phyloP scores from a whole-genome alignment of 2,329 filamentous ascomycete genomes.

The Fusarium longipes region DNA sequence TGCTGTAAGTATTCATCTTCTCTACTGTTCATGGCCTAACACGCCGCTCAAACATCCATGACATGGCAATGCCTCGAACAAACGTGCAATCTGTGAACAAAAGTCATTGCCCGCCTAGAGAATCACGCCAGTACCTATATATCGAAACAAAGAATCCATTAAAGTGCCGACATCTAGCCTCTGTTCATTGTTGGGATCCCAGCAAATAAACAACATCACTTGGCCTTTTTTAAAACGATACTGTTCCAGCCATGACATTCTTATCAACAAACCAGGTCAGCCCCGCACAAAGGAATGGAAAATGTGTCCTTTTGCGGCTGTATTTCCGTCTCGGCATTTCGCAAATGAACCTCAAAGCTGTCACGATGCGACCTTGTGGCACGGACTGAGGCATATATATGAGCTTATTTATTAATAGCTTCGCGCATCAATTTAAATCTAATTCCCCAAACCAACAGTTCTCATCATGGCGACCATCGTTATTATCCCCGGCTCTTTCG shows the following conservation, averaged over 20 bases:
- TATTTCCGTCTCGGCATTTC: background rate
- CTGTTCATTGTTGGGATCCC: no score
- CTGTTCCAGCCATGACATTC: background rate
- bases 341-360: background rate
- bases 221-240: background rate
- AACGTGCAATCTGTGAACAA: no score
- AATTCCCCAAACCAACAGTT: background rate
- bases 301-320: background rate
- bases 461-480: conserved; percentile 5
- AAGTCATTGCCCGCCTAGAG: no score
- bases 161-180: background rate
- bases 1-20: no score
- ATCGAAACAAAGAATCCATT: background rate
- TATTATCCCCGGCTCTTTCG: conserved; percentile 20
- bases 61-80: no score
- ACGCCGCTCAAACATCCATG: no score
- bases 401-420: background rate
- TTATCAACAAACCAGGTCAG: background rate
- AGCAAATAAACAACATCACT: background rate
- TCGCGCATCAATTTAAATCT: background rate
- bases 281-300: background rate
- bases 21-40: no score
- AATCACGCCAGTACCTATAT: no score
- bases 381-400: conserved; percentile 8
- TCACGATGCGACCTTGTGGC: background rate